Evolutionary conservation across 345 rosid genomes (phyloP), one percentile per base, ranked within the genome.

Genomic region (Bruguiera parviflora): DNA sequence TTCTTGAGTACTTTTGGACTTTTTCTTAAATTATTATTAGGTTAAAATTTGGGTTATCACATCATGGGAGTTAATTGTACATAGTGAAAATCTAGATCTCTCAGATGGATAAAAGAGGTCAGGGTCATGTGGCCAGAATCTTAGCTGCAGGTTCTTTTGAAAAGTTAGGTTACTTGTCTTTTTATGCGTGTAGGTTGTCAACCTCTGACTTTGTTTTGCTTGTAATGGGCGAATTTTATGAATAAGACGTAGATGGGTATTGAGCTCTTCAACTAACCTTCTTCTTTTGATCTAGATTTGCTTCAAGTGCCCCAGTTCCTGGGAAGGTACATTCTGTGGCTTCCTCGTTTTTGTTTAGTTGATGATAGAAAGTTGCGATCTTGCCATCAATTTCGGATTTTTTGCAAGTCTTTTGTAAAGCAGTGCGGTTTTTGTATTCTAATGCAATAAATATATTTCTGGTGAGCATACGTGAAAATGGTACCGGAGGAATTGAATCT

Each of bases 131-230:
- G 73, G 65, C 31, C 31, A 47, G 19, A 28, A 13, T 20, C 6
- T 37, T 59, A 39, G 28, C 39, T 68, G 47, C 28, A 6, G 5
- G 59, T 49, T 47, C 60, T 68, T 19, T 18, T 8, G 37, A 33
- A 2, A 33, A 33, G 37, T 68, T 39, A 58, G 59, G 29, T 33
- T 11, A 51, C 16, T n/a, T 61, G 20, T 37, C 52, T 4, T 25
- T 27, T 57, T 24, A 28, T 28, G 19, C 11, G 46, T 33, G 37
- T 58, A 13, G 58, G 46, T 29, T 29, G 20, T 71, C 55, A 55
- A 55, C 53, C 74, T 71, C 56, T 63, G 57, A 71, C 63, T 64
- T 71, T 56, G 56, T 55, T 10, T 18, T 71, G 47, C 19, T 63
- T 55, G 3, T 33, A 24, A 25, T 8, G 37, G 63, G 67, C 28